Percentiles rank a stretch among this genome's conserved stretches.
Conservation (phyloP, 805 yeast genomes). For the Saccharomycopsis fermentans region DNA sequence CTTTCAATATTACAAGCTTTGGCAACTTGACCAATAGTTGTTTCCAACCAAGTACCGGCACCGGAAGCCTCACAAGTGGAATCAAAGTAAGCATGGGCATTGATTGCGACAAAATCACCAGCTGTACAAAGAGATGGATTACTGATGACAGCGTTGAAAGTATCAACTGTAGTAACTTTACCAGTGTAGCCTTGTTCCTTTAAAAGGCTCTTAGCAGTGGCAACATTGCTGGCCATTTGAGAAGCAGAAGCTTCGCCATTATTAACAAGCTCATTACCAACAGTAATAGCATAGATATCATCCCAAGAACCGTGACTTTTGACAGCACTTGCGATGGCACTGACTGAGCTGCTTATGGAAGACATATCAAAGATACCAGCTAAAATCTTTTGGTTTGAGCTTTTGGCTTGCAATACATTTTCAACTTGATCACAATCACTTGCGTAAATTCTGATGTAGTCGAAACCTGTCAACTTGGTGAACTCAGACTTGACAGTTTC, state of each 20-base stretch:
- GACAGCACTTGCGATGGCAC: conserved; percentile 25
- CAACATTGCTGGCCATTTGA: conserved; percentile 35
- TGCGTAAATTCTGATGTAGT: conserved; percentile 63
- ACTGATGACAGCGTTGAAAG: conserved; percentile 40
- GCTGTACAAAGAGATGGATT: conserved; percentile 40
- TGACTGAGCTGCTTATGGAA: conserved; percentile 35
- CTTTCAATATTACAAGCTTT: conserved; percentile 36
- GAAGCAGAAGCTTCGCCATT: conserved; percentile 34
- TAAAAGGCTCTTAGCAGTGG: conserved; percentile 35
- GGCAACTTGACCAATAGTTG: conserved; percentile 34
- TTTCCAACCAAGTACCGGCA: conserved; percentile 42
- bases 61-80: conserved; percentile 41
- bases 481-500: conserved; percentile 47
- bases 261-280: conserved; percentile 55
- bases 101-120: conserved; percentile 50
- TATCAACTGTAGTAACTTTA: conserved; percentile 46
- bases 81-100: conserved; percentile 54
- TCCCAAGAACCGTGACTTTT: conserved; percentile 39
- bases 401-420: conserved; percentile 45
- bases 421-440: conserved; percentile 66
- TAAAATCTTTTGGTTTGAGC: conserved; percentile 49
- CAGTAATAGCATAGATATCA: conserved; percentile 48
- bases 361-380: conserved; percentile 47
- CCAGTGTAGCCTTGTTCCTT: conserved; percentile 37
- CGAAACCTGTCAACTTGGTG: conserved; percentile 38